These are phyloP conservation scores for Biscogniauxia marginata DNA, from an alignment of 2,329 filamentous ascomycete genomes.

Conservation along the genomic window DNA sequence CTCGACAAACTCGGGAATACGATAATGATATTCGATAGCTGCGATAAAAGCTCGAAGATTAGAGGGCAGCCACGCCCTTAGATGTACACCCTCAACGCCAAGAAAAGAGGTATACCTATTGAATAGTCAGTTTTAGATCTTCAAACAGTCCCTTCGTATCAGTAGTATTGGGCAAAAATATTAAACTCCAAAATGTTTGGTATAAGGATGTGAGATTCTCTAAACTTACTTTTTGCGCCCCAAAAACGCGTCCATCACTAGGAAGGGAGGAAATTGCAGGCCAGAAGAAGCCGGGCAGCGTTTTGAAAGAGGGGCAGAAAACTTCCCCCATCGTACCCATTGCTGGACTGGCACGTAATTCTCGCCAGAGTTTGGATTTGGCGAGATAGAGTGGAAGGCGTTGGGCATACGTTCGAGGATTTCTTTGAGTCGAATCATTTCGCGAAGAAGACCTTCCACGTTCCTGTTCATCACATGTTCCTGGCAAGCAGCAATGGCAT, in stretches of 20 bases:
- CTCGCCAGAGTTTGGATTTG: slow-evolving; percentile 51
- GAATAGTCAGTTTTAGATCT: slow-evolving; percentile 28
- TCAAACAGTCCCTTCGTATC: neutral
- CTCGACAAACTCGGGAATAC: slow-evolving; percentile 52
- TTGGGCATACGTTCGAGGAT: slow-evolving; percentile 53
- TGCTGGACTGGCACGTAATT: slow-evolving; percentile 49
- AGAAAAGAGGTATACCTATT: slow-evolving; percentile 43
- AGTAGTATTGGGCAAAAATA: too few species aligned
- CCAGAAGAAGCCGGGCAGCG: slow-evolving; percentile 51
- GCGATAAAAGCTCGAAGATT: slow-evolving; percentile 56
- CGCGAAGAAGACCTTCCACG: slow-evolving; percentile 47
- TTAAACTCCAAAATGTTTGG: too few species aligned
- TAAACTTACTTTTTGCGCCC: slow-evolving; percentile 45
- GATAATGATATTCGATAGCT: slow-evolving; percentile 53
- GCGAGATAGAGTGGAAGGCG: slow-evolving; percentile 53
- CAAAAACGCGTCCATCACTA: slow-evolving; percentile 55
- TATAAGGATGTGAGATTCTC: neutral
- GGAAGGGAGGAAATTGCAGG: slow-evolving; percentile 51
- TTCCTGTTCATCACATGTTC: slow-evolving; percentile 54
- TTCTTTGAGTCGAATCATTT: slow-evolving; percentile 51
- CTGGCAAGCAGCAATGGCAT: slow-evolving; percentile 52
- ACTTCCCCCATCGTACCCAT: slow-evolving; percentile 52
- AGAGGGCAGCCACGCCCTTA: slow-evolving; percentile 53
- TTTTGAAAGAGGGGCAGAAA: slow-evolving; percentile 49
- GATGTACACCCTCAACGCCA: slow-evolving; percentile 50